Conservation (phyloP, 169 alveolate species). For the Perkinsus marinus region DNA sequence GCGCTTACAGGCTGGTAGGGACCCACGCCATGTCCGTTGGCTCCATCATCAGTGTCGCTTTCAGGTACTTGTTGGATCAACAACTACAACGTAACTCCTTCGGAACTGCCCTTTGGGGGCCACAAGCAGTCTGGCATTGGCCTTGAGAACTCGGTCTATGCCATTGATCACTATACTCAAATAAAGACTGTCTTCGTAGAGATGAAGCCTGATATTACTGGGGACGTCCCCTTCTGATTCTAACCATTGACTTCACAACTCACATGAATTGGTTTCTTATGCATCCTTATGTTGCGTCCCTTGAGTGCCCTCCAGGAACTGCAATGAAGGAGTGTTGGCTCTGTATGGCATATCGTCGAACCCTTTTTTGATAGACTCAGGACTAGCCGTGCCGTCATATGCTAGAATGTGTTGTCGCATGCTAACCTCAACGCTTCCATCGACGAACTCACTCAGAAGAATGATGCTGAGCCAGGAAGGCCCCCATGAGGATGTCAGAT, state of each 20-base stretch:
- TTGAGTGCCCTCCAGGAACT: not conserved
- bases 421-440: not conserved
- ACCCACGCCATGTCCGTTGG: too few species aligned
- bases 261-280: not conserved
- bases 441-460: not conserved
- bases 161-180: slow-evolving; percentile 2
- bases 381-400: not conserved
- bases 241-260: not conserved
- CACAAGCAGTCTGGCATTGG: slow-evolving; percentile 54
- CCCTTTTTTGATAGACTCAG: not conserved
- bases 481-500: not conserved
- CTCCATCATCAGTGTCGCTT: too few species aligned
- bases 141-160: slow-evolving; percentile 32
- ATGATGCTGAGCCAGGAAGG: too few species aligned
- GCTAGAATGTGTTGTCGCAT: not conserved
- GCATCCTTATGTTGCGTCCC: not conserved
- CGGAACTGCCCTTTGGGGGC: slow-evolving; percentile 51
- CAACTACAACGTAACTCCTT: slow-evolving; percentile 14
- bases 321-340: too few species aligned
- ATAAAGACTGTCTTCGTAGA: not conserved
- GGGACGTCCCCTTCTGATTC: not conserved
- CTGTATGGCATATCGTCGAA: not conserved
- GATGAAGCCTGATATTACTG: not conserved
- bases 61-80: slow-evolving; percentile 34
- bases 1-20: slow-evolving; percentile 37